Evolutionary conservation across 345 rosid genomes (phyloP).

Genomic region (Schrenkiella parvula): DNA sequence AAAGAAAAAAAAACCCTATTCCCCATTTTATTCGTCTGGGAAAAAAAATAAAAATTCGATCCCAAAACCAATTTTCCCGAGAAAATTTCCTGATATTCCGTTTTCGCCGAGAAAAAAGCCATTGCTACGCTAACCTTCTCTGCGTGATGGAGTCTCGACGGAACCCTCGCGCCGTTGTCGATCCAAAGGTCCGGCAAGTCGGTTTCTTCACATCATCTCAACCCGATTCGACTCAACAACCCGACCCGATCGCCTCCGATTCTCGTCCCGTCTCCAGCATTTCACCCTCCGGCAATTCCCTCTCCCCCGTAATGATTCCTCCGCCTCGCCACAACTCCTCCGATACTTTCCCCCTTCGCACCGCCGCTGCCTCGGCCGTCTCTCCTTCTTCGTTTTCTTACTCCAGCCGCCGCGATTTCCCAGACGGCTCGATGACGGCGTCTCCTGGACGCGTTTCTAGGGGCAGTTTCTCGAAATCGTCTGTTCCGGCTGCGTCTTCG

Average conservation of each 20-base stretch:
- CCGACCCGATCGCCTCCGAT: constrained; percentile 37
- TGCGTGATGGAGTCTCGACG: constrained; percentile 75
- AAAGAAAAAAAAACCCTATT: neutral
- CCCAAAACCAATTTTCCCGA: constrained; percentile 5
- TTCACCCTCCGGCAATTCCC: constrained; percentile 61
- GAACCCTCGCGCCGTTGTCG: constrained; percentile 60
- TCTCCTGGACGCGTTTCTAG: constrained; percentile 41
- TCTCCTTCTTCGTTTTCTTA: constrained; percentile 44
- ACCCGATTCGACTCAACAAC: constrained; percentile 46
- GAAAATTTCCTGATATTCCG: neutral
- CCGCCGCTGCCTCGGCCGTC: constrained; percentile 24
- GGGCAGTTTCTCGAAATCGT: constrained; percentile 35
- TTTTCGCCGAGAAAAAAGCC: constrained; percentile 15
- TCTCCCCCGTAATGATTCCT: constrained; percentile 86
- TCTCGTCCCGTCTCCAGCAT: constrained; percentile 35
- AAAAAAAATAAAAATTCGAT: neutral
- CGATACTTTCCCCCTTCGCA: constrained; percentile 38
- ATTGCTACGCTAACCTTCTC: neutral
- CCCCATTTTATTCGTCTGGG: constrained; percentile 10
- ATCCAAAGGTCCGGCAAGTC: constrained; percentile 86
- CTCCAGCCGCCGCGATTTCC: constrained; percentile 32
- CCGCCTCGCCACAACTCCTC: constrained; percentile 78
- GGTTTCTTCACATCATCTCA: constrained; percentile 65
- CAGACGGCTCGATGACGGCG: constrained; percentile 35
- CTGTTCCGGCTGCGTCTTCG: constrained; percentile 33